Evolutionary conservation across 148 eudicot genomes (phyloP).

Genomic region (Rhododendron simsii): DNA sequence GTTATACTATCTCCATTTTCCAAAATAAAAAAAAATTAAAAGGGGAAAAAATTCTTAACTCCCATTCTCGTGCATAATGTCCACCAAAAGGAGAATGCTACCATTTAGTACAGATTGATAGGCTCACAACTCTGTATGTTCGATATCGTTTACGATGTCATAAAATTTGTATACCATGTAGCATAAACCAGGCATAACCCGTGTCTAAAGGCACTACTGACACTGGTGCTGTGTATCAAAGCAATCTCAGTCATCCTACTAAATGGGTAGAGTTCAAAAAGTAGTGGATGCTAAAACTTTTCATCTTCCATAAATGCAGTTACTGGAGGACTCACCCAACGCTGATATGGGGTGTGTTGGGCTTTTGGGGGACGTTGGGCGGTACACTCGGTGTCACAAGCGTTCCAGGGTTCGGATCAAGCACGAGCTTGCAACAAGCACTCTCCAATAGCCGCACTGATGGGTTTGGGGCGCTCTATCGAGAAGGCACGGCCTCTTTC

Average conservation of each 20-base stretch:
- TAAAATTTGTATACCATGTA: background rate
- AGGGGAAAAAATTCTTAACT: background rate
- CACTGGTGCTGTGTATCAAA: background rate
- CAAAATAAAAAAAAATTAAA: background rate
- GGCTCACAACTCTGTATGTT: background rate
- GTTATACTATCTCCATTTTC: conserved; percentile 11
- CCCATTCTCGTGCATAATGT: background rate
- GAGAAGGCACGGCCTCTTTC: conserved; percentile 84
- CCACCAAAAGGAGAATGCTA: background rate
- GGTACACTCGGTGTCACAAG: conserved; percentile 45
- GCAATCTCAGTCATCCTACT: background rate
- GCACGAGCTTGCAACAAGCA: conserved; percentile 49
- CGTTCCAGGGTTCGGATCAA: conserved; percentile 48
- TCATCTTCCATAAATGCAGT: conserved; percentile 30
- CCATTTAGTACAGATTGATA: background rate
- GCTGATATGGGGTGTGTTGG: conserved; percentile 59
- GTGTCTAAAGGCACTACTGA: background rate
- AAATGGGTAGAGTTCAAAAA: background rate
- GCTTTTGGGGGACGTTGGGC: conserved; percentile 74
- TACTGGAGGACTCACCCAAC: conserved; percentile 80
- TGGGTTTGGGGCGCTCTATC: conserved; percentile 62
- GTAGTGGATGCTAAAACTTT: background rate
- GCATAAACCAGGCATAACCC: background rate
- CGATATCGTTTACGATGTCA: background rate
- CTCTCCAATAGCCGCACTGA: conserved; percentile 54